Percentiles rank a stretch among this genome's conserved stretches.
Evolutionary conservation across 768 basidiomycete species (phyloP).

Genomic region (Pleurotus pulmonarius): DNA sequence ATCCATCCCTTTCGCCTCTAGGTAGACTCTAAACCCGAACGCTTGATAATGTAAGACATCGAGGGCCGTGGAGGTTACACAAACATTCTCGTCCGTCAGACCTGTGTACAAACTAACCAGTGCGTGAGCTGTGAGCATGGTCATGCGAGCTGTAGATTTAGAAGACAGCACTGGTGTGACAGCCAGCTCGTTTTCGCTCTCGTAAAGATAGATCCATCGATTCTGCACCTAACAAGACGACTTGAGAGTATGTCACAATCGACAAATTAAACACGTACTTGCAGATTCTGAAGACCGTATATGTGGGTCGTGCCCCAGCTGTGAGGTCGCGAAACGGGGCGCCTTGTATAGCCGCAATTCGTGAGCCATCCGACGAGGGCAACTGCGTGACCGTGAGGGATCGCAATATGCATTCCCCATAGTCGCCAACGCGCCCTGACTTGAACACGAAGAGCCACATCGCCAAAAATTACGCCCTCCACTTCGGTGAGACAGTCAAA

Average conservation of each 20-base stretch:
- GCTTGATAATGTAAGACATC: background rate
- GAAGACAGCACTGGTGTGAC: background rate
- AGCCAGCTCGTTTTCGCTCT: background rate
- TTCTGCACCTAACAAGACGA: background rate
- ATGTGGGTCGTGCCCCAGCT: too few species aligned
- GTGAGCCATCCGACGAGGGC: background rate
- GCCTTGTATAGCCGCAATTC: background rate
- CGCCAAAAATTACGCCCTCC: background rate
- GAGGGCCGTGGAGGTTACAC: background rate
- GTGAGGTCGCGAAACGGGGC: background rate
- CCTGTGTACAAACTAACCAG: background rate
- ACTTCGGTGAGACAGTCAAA: background rate
- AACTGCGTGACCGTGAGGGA: background rate
- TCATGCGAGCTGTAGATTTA: background rate
- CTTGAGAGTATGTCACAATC: too few species aligned
- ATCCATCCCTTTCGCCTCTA: background rate
- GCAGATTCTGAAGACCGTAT: background rate
- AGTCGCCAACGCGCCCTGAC: background rate
- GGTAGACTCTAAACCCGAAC: background rate
- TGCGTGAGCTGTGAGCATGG: background rate
- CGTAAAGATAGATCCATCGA: background rate
- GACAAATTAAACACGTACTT: too few species aligned
- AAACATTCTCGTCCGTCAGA: background rate
- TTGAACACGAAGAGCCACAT: background rate
- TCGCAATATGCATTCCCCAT: background rate